Base-by-base conservation (phyloP, 768 basidiomycete species). In the Strobilomyces echinocephalus region DNA sequence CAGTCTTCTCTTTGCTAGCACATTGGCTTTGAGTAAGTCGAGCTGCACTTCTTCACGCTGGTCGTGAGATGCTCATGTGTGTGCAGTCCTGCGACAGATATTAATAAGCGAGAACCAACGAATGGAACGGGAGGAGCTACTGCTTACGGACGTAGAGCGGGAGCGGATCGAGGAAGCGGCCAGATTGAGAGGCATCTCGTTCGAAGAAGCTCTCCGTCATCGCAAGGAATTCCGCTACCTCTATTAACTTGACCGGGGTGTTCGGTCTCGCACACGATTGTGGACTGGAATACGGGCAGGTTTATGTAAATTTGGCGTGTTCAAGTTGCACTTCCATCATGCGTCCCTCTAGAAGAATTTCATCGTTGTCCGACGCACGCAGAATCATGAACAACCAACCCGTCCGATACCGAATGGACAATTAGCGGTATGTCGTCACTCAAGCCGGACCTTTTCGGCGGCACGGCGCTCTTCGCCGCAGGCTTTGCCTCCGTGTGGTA, bases 171-270 rank as follows among this genome's bases (percentile, higher is more conserved):
- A 79, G 56, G 80, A 82, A 49, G 83, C 81, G 1, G 83, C 83
- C 2, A 71, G 72, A 56, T 62, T 84, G 44, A 83, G 84, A 60
- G 81, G 81, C 3, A 74, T 85, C 24, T 76, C 78, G 4, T 76
- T 83, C 54, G 79, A 83, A 30, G 78, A 84, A 58, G 84, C 82
- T 4, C 67, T 83, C 62, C 75, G 76, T 55, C 74, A 74, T 58
- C 75, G 78, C 58, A 80, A 74, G 62, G 80, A 80, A 0, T 84
- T 83, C 69, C 71, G 82, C 34, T 85, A 83, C 63, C 65, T 84
- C 38, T 77, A 79, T 55, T 84, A 12, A 28, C 26, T 15, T 38
- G 6, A 9, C 15, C 6, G 6, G 1, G 6, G 30, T 30, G 6
- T 6, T 30, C 30, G 9, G 30, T 30, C 24, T 2, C 4, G 24